These are phyloP conservation scores for Coemansia reversa DNA, from an alignment of 192 early-diverging fungal species.

Conservation along the genomic window DNA sequence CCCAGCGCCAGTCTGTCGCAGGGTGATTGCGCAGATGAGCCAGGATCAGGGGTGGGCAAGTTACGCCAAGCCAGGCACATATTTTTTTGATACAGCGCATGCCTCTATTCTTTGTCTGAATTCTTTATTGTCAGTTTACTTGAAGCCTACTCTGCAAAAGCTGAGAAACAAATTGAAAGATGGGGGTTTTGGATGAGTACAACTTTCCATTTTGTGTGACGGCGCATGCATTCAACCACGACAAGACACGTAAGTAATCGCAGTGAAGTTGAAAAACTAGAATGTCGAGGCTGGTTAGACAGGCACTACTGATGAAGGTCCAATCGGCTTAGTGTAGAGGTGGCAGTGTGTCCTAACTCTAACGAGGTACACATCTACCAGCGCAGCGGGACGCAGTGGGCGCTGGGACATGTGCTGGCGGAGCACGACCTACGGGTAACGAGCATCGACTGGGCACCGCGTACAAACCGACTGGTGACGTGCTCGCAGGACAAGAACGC, in stretches of 20 bases:
- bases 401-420: constrained; percentile 63
- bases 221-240: constrained; percentile 89
- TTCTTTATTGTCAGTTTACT: background rate
- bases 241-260: constrained; percentile 73
- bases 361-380: constrained; percentile 90
- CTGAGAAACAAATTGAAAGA: constrained; percentile 6
- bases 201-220: constrained; percentile 69
- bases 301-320: background rate
- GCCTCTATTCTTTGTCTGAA: background rate
- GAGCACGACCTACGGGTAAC: constrained; percentile 98
- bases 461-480: constrained; percentile 91
- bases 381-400: constrained; percentile 62
- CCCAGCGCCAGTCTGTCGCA: constrained; percentile 23
- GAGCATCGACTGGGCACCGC: constrained; percentile 92
- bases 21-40: background rate
- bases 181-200: constrained; percentile 51
- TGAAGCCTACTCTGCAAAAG: background rate
- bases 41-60: background rate
- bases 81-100: background rate
- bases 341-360: constrained; percentile 87
- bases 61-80: background rate
- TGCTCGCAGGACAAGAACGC: constrained; percentile 99
- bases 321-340: constrained; percentile 58
- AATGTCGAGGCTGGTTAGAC: background rate
- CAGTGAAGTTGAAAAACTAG: background rate